These are phyloP conservation scores for Aaosphaeria arxii DNA, from an alignment of 2,329 filamentous ascomycete species.

Conservation along the genomic window DNA sequence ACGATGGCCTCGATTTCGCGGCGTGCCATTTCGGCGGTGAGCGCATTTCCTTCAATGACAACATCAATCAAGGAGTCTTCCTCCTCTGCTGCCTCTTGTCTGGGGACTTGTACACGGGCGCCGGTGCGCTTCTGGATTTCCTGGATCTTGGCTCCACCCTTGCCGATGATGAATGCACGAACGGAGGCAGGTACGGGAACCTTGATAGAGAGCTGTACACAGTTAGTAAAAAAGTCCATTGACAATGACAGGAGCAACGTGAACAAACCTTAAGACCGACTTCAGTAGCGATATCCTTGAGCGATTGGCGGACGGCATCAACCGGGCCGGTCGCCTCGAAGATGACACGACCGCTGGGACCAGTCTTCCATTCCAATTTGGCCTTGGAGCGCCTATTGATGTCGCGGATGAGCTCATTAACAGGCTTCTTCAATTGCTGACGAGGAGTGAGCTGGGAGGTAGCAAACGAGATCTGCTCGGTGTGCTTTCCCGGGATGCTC, in stretches of 20 bases:
- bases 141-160: conserved; percentile 85
- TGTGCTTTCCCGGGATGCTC: conserved; percentile 77
- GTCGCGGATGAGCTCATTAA: conserved; percentile 82
- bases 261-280: conserved; percentile 75
- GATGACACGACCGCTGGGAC: conserved; percentile 68
- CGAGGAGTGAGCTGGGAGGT: conserved; percentile 74
- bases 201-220: conserved; percentile 61
- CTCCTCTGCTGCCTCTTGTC: conserved; percentile 75
- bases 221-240: conserved; percentile 2
- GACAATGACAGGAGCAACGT: background rate
- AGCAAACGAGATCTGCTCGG: conserved; percentile 71
- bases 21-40: conserved; percentile 79
- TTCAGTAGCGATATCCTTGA: conserved; percentile 85
- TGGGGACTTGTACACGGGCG: conserved; percentile 86
- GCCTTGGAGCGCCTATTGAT: conserved; percentile 91
- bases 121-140: conserved; percentile 85
- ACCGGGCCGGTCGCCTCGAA: conserved; percentile 85
- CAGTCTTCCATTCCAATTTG: conserved; percentile 72
- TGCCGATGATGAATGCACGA: conserved; percentile 88
- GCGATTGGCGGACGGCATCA: conserved; percentile 79
- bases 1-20: conserved; percentile 85
- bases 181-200: conserved; percentile 81
- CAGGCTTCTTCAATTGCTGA: conserved; percentile 76
- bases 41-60: conserved; percentile 83
- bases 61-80: conserved; percentile 79